Base-by-base conservation (phyloP, 169 alveolate species). In the Blepharisma undulans region DNA sequence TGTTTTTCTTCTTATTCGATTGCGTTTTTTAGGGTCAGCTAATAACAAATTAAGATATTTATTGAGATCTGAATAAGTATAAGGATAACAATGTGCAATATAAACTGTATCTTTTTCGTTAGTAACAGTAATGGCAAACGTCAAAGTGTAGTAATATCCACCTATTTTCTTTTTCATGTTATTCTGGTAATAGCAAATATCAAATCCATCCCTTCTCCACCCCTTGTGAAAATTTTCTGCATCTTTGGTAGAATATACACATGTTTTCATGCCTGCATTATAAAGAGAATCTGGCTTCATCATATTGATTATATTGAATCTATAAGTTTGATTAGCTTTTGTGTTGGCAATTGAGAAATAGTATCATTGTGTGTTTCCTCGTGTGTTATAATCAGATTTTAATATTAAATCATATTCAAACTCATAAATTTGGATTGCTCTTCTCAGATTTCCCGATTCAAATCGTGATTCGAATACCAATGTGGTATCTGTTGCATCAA, bases 291-390 rank as follows among this genome's bases (percentile, higher is more conserved):
- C 95, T 10, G 97, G 95, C 91, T 96, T 97, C 30, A 94, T 89
- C 92, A 95, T 88, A 88, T 95, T 95, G 71, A 95, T 89, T 36
- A 95, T 88, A 78, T 95, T 95, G 72, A 95, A 95, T 81, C 91
- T 94, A 5, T 94, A 91, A 72, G 82, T 94, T 87, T 91, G 81
- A 0, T 88, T 93, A 61, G 78, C 85, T 66, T 84, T 29, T 72
- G 85, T 81, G 82, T 97, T 97, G 19, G 90, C 59, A 30, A 97
- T 95, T 25, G 97, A 85, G 84, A 95, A 98, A 91, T 93, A 96
- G 85, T 95, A 98, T 98, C 99, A 98, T 92, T 98, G 97, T 2
- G 98, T 97, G 88, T 98, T 97, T 7, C 98, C 98, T 82, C 94
- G 94, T 25, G 98, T 95, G 89, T 95, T 95, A 87, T 97, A 96